Conservation (phyloP, 805 yeast genomes). For the Saturnispora sekii region DNA sequence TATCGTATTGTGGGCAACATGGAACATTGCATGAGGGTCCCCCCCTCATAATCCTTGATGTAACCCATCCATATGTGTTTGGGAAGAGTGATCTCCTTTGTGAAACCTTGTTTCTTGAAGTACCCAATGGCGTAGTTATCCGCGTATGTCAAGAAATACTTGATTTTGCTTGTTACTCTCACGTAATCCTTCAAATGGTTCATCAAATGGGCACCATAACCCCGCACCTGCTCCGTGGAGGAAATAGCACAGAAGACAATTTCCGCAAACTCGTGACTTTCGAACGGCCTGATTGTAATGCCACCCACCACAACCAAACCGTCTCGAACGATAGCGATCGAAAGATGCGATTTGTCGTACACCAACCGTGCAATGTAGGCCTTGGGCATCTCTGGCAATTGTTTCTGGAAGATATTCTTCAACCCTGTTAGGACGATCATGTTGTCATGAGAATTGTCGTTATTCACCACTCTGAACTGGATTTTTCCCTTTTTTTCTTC, state of each 20-base stretch:
- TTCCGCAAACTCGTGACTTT: conserved; percentile 86
- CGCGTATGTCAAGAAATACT: conserved; percentile 88
- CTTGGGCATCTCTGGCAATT: conserved; percentile 96
- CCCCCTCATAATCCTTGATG: conserved; percentile 98
- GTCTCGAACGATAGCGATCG: conserved; percentile 91
- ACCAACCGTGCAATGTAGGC: conserved; percentile 93
- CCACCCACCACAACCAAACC: conserved; percentile 97
- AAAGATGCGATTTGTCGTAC: conserved; percentile 86
- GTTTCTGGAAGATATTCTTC: conserved; percentile 93
- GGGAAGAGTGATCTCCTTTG: conserved; percentile 85
- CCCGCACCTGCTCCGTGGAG: conserved; percentile 95
- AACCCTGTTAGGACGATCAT: conserved; percentile 89
- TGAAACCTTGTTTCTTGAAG: conserved; percentile 96
- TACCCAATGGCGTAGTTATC: conserved; percentile 99
- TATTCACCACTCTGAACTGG: conserved; percentile 93
- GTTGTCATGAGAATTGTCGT: conserved; percentile 80
- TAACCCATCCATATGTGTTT: conserved; percentile 94
- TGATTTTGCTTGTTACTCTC: conserved; percentile 73
- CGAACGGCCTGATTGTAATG: conserved; percentile 91
- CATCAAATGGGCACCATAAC: conserved; percentile 98
- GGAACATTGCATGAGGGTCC: conserved; percentile 94
- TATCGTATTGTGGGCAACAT: conserved; percentile 87
- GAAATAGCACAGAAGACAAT: conserved; percentile 98
- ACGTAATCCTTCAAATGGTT: conserved; percentile 96
- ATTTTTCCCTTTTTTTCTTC: conserved; percentile 91